Evolutionary conservation across 2,329 filamentous ascomycete species (phyloP).

Genomic region (Claviceps paspali): DNA sequence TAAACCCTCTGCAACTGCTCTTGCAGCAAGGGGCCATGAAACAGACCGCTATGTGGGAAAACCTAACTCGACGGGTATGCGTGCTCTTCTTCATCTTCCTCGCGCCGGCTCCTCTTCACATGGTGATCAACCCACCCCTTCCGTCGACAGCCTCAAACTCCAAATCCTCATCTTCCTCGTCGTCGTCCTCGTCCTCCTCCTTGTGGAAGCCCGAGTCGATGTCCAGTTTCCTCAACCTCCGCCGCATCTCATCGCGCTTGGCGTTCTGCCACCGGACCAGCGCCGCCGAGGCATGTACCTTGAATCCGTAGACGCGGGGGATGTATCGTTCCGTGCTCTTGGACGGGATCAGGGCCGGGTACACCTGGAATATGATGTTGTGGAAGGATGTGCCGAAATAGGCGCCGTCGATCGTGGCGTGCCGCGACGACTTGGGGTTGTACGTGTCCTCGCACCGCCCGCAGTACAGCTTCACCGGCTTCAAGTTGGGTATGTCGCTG

Average conservation of each 20-base stretch:
- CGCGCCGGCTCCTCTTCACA: neutral
- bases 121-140: conserved; percentile 12
- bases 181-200: conserved; percentile 49
- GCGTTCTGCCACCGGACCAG: conserved; percentile 82
- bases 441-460: conserved; percentile 95
- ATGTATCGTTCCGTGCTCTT: conserved; percentile 81
- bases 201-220: conserved; percentile 72
- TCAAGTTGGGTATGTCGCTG: conserved; percentile 73
- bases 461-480: conserved; percentile 94
- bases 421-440: conserved; percentile 93
- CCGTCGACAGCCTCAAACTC: conserved; percentile 24
- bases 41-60: too few species aligned
- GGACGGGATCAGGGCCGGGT: conserved; percentile 72
- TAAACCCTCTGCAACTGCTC: too few species aligned
- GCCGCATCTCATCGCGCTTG: conserved; percentile 68
- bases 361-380: conserved; percentile 98
- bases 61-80: neutral
- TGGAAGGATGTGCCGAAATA: conserved; percentile 98
- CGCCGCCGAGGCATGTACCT: conserved; percentile 78
- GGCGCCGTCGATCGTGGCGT: conserved; percentile 88
- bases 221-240: conserved; percentile 52
- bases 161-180: conserved; percentile 36
- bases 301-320: conserved; percentile 87
- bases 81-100: neutral
- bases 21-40: too few species aligned